phyloP scores from a whole-genome alignment of 2,329 filamentous ascomycete species.

The Ophiostoma himal-ulmi region DNA sequence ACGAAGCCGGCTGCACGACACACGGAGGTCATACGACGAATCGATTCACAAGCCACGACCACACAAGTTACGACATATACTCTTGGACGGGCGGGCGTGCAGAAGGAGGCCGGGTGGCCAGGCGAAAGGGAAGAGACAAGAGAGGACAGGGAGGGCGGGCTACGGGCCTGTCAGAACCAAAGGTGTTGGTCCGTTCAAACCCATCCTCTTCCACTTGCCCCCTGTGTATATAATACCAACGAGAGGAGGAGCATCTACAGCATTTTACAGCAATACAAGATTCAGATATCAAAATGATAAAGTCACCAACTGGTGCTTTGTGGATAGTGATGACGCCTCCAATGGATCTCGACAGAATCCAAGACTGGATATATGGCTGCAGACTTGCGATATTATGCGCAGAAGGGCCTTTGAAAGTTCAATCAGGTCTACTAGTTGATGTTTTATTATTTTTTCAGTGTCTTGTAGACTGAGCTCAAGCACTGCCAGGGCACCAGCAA shows the following conservation, averaged over 20 bases:
- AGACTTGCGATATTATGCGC: not conserved
- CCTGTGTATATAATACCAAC: constrained; percentile 14
- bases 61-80: not conserved
- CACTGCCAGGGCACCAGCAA: not conserved
- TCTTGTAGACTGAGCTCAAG: not conserved
- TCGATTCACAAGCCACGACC: not conserved
- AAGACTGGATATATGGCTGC: not conserved
- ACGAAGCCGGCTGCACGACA: not conserved
- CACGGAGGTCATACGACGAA: not conserved
- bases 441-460: not conserved
- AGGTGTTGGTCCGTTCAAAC: not conserved
- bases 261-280: constrained; percentile 7
- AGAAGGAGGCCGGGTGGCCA: not conserved
- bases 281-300: not conserved
- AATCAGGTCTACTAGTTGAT: not conserved
- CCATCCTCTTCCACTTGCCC: not conserved
- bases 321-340: not conserved
- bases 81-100: not conserved
- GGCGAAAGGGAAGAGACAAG: not conserved
- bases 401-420: not conserved
- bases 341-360: not conserved
- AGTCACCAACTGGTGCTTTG: not conserved
- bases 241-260: constrained; percentile 2
- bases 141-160: not conserved
- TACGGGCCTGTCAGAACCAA: not conserved